These are phyloP conservation scores for Rhodotorula graminis DNA, from an alignment of 768 basidiomycete species.

Conservation along the genomic window DNA sequence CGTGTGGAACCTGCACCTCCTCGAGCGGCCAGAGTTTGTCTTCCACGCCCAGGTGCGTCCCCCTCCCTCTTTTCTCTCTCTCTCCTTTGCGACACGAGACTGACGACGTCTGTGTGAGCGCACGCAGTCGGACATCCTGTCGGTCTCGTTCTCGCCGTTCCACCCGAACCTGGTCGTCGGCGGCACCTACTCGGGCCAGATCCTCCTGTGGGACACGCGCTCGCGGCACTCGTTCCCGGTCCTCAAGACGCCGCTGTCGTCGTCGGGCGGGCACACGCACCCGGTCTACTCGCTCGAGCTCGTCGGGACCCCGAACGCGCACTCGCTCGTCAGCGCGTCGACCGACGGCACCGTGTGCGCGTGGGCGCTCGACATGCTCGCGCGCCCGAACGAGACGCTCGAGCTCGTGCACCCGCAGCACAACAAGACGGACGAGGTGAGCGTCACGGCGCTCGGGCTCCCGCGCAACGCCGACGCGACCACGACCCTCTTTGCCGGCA, in stretches of 20 bases:
- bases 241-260: constrained; percentile 90
- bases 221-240: constrained; percentile 87
- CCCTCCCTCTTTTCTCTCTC: background rate
- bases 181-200: constrained; percentile 98
- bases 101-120: constrained; percentile 4
- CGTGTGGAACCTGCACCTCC: constrained; percentile 92
- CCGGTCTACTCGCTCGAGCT: constrained; percentile 98
- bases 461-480: constrained; percentile 77
- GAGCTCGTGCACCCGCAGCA: constrained; percentile 83
- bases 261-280: constrained; percentile 94
- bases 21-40: constrained; percentile 93
- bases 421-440: constrained; percentile 94
- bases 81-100: too few relatives aligned
- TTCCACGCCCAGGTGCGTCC: constrained; percentile 88
- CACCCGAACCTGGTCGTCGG: constrained; percentile 96
- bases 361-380: constrained; percentile 98
- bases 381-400: constrained; percentile 96
- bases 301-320: constrained; percentile 97
- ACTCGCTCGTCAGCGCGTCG: constrained; percentile 92
- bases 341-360: constrained; percentile 96
- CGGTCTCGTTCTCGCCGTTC: constrained; percentile 93
- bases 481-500: constrained; percentile 94
- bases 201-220: constrained; percentile 95
- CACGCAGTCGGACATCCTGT: constrained; percentile 86
- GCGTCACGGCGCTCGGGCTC: constrained; percentile 88